Evolutionary conservation across 768 basidiomycete genomes (phyloP), one percentile per base, ranked within the genome.

Genomic region (Pleurotus giganteus): DNA sequence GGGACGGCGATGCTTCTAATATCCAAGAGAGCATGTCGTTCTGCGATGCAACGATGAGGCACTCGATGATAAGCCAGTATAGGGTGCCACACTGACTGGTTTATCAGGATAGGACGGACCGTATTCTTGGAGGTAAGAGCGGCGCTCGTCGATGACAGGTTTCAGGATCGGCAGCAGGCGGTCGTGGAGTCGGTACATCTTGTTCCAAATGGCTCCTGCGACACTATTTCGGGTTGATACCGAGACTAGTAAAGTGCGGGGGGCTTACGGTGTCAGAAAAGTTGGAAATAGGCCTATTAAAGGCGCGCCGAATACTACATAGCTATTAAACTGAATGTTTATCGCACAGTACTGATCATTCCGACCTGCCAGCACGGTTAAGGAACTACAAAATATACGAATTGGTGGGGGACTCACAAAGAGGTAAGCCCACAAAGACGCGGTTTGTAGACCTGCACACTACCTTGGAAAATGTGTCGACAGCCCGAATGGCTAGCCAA

Each of bases 341-440:
- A 72, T 54, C 3, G 61, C 31, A 26, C 66, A 47, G 50, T 64
- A 71, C 7, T 68, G 66, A 13, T 56, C 43, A 51, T 71, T 58
- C 12, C 69, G 62, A 49, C 71, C 70, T 71, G 36, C 51, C 17
- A 15, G 17, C 12, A 32, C 21, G 28, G 47, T 6, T 23, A 29
- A 8, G 6, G 6, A 46, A 9, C n/a, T 12, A 12, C 3, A 28
- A 24, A 31, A 27, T 21, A 15, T 6, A 29, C 11, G 29, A 13
- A 32, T 34, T 24, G 17, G 12, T 17, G 12, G 2, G 13, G 9
- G 27, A 58, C 69, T 43, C 47, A 75, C 73, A 74, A 0, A 67
- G 36, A 17, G 69, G 68, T 7, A 63, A 32, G 4, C 72, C 72
- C 1, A 74, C 66, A 46, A 73, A 73, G 32, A 69, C 53, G 2